Base-by-base conservation (phyloP, 2,329 filamentous ascomycete species). In the Ophiostoma pallidulum region DNA sequence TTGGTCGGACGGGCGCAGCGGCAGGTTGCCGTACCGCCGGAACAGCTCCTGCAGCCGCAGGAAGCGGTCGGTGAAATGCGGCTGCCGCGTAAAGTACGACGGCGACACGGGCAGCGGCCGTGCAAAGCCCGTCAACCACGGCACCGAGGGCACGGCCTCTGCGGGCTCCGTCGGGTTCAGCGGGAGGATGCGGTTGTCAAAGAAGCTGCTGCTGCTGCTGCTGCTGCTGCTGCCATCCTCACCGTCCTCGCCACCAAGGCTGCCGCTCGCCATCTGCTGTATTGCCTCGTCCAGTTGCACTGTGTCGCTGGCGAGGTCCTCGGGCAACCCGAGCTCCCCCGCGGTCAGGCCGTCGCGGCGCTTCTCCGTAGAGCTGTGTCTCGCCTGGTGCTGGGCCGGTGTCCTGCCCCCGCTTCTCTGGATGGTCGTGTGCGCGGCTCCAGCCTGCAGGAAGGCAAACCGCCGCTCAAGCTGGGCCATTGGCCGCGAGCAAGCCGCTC, bases 1-100 rank as follows among this genome's bases (percentile, higher is more conserved):
- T 50, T 91, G 75, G 50, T 73, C 75, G 0, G 78, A 64, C 2
- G 78, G 66, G 10, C 90, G 68, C 4, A 72, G 76, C 7, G 92
- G 92, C 13, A 97, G 75, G 22, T 80, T 73, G 48, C 79, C 74
- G 62, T 92, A 84, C 64, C 80, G 82, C 45, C 79, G 78, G 48
- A 85, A 68, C 20, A 97, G 74, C 10, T 76, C 73, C 57, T 87
- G 78, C 41, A 98, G 74, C 39, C 73, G 69, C 55, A 97, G 76
- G 57, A 85, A 78, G 59, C 86, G 78, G 67, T 98, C 92, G 66
- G 84, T 92, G 72, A 95, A 96, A 47, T 76, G 73, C 2, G 90
- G 85, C 52, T 83, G 83, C 45, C 84, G 84, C 45, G 88, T 90
- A 71, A 97, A 98, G 69, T 98, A 98, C n/a, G 91, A 92, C 3